Evolutionary conservation across 2,329 filamentous ascomycete genomes (phyloP), one percentile per base, ranked within the genome.

Genomic region (Diaporthe australafricana): DNA sequence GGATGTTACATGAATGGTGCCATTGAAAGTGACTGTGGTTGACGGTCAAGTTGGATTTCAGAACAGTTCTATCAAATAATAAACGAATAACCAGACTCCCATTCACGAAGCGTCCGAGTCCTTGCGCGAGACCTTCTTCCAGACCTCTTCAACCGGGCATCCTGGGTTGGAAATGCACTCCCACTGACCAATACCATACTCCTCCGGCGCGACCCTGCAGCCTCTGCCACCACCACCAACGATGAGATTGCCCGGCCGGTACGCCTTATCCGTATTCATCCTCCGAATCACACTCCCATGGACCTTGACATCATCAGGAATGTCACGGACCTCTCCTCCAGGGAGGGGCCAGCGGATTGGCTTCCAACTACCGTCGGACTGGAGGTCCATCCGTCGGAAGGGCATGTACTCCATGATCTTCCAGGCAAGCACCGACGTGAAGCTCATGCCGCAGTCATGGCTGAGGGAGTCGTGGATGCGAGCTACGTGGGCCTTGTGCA

Each of bases 381-480:
- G 90, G 9, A 96, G 83, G 76, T 96, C 94, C 92, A 96, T 95
- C 30, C 94, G 87, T 1, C 92, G 88, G 82, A 96, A 95, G 0
- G 94, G 94, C 30, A 96, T 84, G 79, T 92, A 95, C 77, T 96
- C 94, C 93, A 96, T 94, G 27, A 94, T 79, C 45, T 90, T 92
- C 93, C 93, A 96, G 2, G 86, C 87, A 0, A 92, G 75, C 0
- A 94, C 92, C 0, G 90, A 88, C 5, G 83, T 70, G 30, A 75
- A 73, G 0, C 85, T 80, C 5, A 93, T 83, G 0, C 93, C 93
- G 16, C 89, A 87, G 16, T 86, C 85, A 76, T 90, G 94, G 62
- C 87, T 83, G 0, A 95, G 86, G 3, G 92, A 93, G 79, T 95
- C 93, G 78, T 96, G 93, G 52, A 94, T 88, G 3, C 78, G 81